Conservation (phyloP, 805 yeast genomes). For the Maudiozyma pseudohumilis region DNA sequence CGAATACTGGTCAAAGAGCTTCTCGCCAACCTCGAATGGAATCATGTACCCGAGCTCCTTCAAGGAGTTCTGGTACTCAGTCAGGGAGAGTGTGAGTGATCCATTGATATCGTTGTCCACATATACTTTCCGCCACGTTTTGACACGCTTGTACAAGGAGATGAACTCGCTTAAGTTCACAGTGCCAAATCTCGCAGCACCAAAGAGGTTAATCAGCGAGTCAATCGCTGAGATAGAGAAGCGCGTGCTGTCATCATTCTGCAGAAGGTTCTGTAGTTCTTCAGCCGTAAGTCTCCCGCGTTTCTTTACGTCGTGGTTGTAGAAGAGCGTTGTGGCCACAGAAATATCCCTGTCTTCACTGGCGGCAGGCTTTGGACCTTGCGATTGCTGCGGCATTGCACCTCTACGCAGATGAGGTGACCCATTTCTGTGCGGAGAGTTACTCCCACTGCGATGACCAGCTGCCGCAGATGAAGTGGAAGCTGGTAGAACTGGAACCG, state of each 20-base stretch:
- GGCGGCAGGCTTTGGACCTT: no score
- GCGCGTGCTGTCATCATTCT: slow-evolving; percentile 28
- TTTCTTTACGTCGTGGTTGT: slow-evolving; percentile 24
- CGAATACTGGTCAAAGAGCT: slow-evolving; percentile 29
- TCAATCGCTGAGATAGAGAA: slow-evolving; percentile 29
- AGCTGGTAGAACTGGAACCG: not conserved
- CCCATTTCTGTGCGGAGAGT: slow-evolving; percentile 4
- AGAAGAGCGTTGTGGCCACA: slow-evolving; percentile 25
- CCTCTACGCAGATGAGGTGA: slow-evolving; percentile 2
- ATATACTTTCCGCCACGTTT: slow-evolving; percentile 29
- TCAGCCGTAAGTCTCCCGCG: slow-evolving; percentile 26
- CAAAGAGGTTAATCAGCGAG: slow-evolving; percentile 28
- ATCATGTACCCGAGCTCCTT: slow-evolving; percentile 28
- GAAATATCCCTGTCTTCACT: slow-evolving; percentile 21
- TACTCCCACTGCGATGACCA: not conserved
- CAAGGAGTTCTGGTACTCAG: slow-evolving; percentile 27
- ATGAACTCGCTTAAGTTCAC: slow-evolving; percentile 26
- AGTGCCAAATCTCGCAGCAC: slow-evolving; percentile 29
- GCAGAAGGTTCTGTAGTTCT: slow-evolving; percentile 28
- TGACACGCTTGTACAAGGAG: slow-evolving; percentile 27
- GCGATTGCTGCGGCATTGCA: not conserved
- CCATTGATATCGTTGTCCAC: slow-evolving; percentile 29
- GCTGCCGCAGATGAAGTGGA: not conserved
- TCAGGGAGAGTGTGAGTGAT: slow-evolving; percentile 24
- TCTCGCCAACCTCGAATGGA: slow-evolving; percentile 28